Conservation (phyloP, 148 eudicot species). For the Dianthus caryophyllus region DNA sequence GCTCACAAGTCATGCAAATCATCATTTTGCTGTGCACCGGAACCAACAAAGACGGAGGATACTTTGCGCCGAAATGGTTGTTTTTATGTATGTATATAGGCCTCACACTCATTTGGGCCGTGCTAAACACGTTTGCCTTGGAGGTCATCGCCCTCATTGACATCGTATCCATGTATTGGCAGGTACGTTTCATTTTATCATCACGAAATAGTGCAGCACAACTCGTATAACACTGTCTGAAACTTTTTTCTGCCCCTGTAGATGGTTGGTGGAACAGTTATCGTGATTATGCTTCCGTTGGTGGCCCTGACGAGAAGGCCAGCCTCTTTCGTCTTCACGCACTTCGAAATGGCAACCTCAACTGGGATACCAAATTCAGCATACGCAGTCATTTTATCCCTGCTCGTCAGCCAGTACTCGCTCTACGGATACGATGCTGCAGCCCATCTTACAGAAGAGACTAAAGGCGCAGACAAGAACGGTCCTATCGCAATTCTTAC, state of each 20-base stretch:
- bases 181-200: slow-evolving; percentile 28
- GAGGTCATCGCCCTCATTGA: slow-evolving; percentile 55
- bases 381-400: slow-evolving; percentile 49
- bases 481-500: slow-evolving; percentile 65
- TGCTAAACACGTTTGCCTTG: slow-evolving; percentile 60
- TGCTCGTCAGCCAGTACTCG: slow-evolving; percentile 61
- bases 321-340: slow-evolving; percentile 54
- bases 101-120: slow-evolving; percentile 53
- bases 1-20: slow-evolving; percentile 52
- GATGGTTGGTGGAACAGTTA: slow-evolving; percentile 54
- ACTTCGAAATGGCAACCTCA: slow-evolving; percentile 39
- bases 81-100: slow-evolving; percentile 56
- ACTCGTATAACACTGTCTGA: not conserved
- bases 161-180: slow-evolving; percentile 62
- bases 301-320: slow-evolving; percentile 51
- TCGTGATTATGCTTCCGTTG: slow-evolving; percentile 58
- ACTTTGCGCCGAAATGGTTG: slow-evolving; percentile 60
- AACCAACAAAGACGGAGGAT: slow-evolving; percentile 57
- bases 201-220: not conserved
- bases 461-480: slow-evolving; percentile 58
- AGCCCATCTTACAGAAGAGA: slow-evolving; percentile 70
- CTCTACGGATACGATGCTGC: slow-evolving; percentile 65
- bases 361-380: slow-evolving; percentile 45
- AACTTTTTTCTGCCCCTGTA: slow-evolving; percentile 6
- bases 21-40: slow-evolving; percentile 56